Evolutionary conservation across 768 basidiomycete genomes (phyloP).

Genomic region (Psilocybe azurescens): DNA sequence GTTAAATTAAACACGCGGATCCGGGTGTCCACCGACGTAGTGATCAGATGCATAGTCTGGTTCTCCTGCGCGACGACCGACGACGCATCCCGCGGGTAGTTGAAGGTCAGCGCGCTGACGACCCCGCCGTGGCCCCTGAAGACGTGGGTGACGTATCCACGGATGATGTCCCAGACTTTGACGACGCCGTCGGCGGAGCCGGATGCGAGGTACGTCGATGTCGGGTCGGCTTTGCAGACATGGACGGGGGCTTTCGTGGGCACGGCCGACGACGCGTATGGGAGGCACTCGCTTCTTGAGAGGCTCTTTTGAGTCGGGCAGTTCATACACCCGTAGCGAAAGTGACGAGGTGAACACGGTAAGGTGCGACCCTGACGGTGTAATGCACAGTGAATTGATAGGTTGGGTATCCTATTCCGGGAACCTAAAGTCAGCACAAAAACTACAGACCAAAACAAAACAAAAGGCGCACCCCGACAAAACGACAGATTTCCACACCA

Average conservation of each 20-base stretch:
- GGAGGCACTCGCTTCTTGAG: constrained; percentile 64
- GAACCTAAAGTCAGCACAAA: constrained; percentile 3
- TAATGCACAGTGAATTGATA: constrained; percentile 83
- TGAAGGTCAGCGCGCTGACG: constrained; percentile 88
- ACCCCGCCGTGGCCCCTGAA: constrained; percentile 99
- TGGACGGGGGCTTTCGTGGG: constrained; percentile 94
- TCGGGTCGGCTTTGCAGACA: constrained; percentile 83
- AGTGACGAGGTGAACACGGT: constrained; percentile 83
- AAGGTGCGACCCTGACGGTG: constrained; percentile 76
- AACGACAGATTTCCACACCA: constrained; percentile 79
- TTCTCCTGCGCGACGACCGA: constrained; percentile 40
- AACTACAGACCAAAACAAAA: not conserved
- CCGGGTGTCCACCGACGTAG: constrained; percentile 90
- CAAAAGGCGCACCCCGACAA: constrained; percentile 72
- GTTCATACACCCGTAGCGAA: constrained; percentile 82
- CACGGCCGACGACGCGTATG: constrained; percentile 75
- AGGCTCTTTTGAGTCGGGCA: constrained; percentile 57
- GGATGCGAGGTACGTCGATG: constrained; percentile 90
- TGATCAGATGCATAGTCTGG: constrained; percentile 78
- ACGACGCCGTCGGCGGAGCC: constrained; percentile 97
- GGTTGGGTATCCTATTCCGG: constrained; percentile 75
- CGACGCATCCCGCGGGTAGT: constrained; percentile 70
- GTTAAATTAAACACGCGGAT: constrained; percentile 92
- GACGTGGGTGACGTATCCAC: constrained; percentile 91
- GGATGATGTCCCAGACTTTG: constrained; percentile 93